phyloP scores from a whole-genome alignment of 495 filamentous ascomycete species.

The Penicillium bialowiezense region DNA sequence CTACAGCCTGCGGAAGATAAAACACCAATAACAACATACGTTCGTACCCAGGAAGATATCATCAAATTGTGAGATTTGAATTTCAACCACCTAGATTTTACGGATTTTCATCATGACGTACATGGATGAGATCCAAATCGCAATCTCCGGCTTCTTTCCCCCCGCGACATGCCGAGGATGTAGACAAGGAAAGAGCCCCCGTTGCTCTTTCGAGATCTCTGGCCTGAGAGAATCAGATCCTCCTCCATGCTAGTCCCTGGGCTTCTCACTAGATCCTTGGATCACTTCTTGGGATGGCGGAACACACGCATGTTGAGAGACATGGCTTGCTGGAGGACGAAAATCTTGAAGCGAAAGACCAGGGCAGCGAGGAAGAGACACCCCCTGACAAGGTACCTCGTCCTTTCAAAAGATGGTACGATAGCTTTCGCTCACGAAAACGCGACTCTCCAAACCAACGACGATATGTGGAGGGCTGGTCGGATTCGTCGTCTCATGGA shows the following conservation, averaged over 20 bases:
- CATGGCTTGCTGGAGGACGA: constrained; percentile 1
- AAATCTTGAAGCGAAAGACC: constrained; percentile 11
- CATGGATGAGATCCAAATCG: constrained; percentile 29
- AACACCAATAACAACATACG: background rate
- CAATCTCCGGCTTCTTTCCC: constrained; percentile 15
- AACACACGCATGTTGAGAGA: constrained; percentile 4
- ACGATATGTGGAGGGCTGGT: constrained; percentile 42
- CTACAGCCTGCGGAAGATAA: background rate
- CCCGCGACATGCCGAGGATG: background rate
- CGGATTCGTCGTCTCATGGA: constrained; percentile 29
- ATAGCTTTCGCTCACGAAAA: constrained; percentile 47
- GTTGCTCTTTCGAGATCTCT: constrained; percentile 11
- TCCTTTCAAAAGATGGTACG: constrained; percentile 55
- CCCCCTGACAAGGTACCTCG: constrained; percentile 11
- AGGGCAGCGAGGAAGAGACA: background rate
- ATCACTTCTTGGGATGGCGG: constrained; percentile 11
- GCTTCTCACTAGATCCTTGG: background rate
- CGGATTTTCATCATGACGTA: constrained; percentile 25
- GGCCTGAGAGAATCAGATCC: background rate
- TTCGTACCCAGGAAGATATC: background rate
- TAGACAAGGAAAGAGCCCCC: constrained; percentile 1
- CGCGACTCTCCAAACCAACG: constrained; percentile 21
- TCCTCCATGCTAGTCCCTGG: constrained; percentile 10
- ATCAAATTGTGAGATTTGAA: constrained; percentile 7
- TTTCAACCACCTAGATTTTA: constrained; percentile 21